Evolutionary conservation across 257 asterid species (phyloP), one percentile per base, ranked within the genome.

Genomic region (Solanum ahanhuiri): DNA sequence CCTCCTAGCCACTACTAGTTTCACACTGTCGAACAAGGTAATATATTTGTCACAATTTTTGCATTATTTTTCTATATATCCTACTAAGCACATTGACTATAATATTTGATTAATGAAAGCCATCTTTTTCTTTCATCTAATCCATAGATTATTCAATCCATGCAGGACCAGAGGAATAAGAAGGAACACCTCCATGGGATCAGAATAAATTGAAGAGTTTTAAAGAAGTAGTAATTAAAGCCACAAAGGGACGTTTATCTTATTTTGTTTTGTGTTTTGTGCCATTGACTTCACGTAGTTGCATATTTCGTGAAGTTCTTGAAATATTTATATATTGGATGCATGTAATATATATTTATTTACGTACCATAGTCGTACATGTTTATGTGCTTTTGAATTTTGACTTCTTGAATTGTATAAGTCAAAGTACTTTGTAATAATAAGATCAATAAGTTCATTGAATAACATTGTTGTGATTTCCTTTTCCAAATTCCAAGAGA

Each of bases 1-100:
- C 89, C 89, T 87, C 89, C 89, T 39, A 34, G 83, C 64, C 89
- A 87, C 87, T 83, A 87, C 87, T 83, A 87, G 35, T 37, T 43
- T 18, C 20, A 43, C 35, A 66, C n/a, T 66, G 17, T 54, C 41
- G 7, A 60, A 54, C 25, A n/a, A 66, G 71, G 85, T 30, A 76
- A 58, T 41, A 39, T 9, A 77, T 77, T 41, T 41, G 2, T 35
- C 30, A 28, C 23, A 60, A 5, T 83, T 58, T 17, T 41, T 58
- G 73, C 14, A 58, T 57, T 23, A 66, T 14, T 82, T 82, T n/a
- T 39, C 37, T 58, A 34, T 23, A 23, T 63, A 63, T 45, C 30
- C 54, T 63, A 58, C 81, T 4, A 79, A 45, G 28, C 66, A 45
- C 25, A 76, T 86, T 25, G 18, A n/a, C 79, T 28, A 35, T 34